Base-by-base conservation (phyloP, 2,329 filamentous ascomycete genomes). In the Cladophialophora chaetospira region DNA sequence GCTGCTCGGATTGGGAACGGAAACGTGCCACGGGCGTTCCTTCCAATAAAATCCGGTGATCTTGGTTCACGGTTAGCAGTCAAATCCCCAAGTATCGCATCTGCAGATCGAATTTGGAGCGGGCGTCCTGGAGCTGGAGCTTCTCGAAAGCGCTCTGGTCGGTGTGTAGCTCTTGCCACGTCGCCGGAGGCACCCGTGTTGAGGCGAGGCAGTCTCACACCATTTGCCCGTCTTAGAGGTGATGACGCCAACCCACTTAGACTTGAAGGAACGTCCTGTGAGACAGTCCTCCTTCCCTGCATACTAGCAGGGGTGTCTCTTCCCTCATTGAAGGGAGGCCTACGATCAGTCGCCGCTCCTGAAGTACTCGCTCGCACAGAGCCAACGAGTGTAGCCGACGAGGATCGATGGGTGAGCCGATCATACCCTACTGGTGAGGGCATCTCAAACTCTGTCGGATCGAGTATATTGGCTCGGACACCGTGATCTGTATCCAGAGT, bases 191-290 rank as follows among this genome's bases (percentile, higher is more conserved):
- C n/a, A n/a, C n/a, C n/a, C n/a, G n/a, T 68, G 28, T 65, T 55
- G 3, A 68, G 47, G 31, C 55, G 58, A 17, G 67, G 61, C 9
- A 67, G 55, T 13, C 65, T 63, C 11, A 63, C 52, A 4, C 63
- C 53, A 33, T 64, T 63, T 38, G 62, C 49, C 8, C 63, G 64
- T 23, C 58, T 62, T n/a, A 61, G 43, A n/a, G 53, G 52, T 11
- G 55, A 49, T 21, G 48, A 50, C 28, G 31, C 33, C 17, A 46
- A 29, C n/a, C n/a, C 4, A 43, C 35, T 10, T 25, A 15, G 29
- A 29, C 29, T 13, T 11, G 35, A n/a, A 42, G n/a, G 21, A 33
- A 10, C 2, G 33, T 47, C 42, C 8, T 38, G 33, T 15, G 31
- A 56, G 11, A 21, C 21, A 19, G 26, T 21, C 11, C 38, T 47